phyloP scores from a whole-genome alignment of 2,329 filamentous ascomycete genomes.

The Cytospora mali region DNA sequence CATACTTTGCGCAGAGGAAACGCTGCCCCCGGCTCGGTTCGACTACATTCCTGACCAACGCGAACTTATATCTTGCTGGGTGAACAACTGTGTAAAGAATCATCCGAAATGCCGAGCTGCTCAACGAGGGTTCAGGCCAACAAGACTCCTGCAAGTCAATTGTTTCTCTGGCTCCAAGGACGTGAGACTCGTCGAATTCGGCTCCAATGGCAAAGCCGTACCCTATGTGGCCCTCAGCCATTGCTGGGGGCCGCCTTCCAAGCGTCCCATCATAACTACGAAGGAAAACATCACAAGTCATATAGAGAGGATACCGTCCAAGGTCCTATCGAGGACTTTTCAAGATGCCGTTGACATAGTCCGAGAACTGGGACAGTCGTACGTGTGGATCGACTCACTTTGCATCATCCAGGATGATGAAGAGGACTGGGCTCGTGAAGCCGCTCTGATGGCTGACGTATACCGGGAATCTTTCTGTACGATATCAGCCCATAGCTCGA shows the following conservation, averaged over 20 bases:
- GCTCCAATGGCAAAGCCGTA: neutral
- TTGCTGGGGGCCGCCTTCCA: conserved; percentile 21
- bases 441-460: conserved; percentile 28
- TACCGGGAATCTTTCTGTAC: conserved; percentile 28
- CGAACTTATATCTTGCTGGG: conserved; percentile 1
- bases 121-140: conserved; percentile 5
- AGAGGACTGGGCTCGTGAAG: conserved; percentile 30
- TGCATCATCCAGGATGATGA: conserved; percentile 30
- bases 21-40: neutral
- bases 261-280: conserved; percentile 13
- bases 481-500: conserved; percentile 23
- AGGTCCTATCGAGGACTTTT: conserved; percentile 22
- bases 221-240: conserved; percentile 21
- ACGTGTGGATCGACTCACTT: conserved; percentile 31
- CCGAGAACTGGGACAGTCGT: conserved; percentile 21
- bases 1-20: neutral
- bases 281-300: neutral
- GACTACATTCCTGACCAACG: neutral
- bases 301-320: conserved; percentile 10
- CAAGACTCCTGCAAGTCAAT: conserved; percentile 2
- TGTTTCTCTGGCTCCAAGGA: conserved; percentile 1
- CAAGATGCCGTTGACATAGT: conserved; percentile 28
- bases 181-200: neutral
- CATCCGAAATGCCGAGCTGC: neutral
- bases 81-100: neutral